These are phyloP conservation scores for Fusarium sp. DNA, from an alignment of 2,329 filamentous ascomycete genomes.

Conservation along the genomic window DNA sequence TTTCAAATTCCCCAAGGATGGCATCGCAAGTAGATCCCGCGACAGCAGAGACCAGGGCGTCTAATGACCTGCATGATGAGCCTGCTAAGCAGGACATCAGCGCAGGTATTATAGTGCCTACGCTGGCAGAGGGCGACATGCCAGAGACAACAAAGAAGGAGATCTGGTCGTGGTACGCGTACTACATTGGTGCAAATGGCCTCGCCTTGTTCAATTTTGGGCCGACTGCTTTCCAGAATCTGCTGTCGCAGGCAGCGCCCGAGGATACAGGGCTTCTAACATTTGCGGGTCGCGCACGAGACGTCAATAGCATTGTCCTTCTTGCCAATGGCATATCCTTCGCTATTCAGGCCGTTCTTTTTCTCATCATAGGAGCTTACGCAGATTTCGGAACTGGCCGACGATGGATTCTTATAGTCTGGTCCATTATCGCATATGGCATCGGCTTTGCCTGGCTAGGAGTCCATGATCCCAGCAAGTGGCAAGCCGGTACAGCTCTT, in stretches of 20 bases:
- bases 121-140: slow-evolving; percentile 21
- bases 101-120: slow-evolving; percentile 18
- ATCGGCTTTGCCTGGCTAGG: slow-evolving; percentile 75
- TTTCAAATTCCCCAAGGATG: background rate
- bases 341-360: slow-evolving; percentile 69
- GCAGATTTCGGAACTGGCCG: slow-evolving; percentile 73
- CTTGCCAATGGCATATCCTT: slow-evolving; percentile 74
- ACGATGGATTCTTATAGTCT: slow-evolving; percentile 68
- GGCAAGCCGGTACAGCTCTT: slow-evolving; percentile 67
- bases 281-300: slow-evolving; percentile 65
- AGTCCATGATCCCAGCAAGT: slow-evolving; percentile 67
- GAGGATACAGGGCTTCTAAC: slow-evolving; percentile 59
- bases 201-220: slow-evolving; percentile 71
- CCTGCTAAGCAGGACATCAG: background rate
- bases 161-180: slow-evolving; percentile 49
- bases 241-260: slow-evolving; percentile 68
- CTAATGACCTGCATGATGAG: slow-evolving; percentile 4
- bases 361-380: slow-evolving; percentile 61
- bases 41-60: background rate
- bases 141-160: slow-evolving; percentile 30
- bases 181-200: slow-evolving; percentile 75
- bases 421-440: slow-evolving; percentile 68
- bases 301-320: slow-evolving; percentile 73
- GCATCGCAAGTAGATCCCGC: background rate
- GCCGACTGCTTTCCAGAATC: slow-evolving; percentile 71